Evolutionary conservation across 2,329 filamentous ascomycete species (phyloP), one percentile per base, ranked within the genome.

Genomic region (Magnaporthiopsis rhizophila): DNA sequence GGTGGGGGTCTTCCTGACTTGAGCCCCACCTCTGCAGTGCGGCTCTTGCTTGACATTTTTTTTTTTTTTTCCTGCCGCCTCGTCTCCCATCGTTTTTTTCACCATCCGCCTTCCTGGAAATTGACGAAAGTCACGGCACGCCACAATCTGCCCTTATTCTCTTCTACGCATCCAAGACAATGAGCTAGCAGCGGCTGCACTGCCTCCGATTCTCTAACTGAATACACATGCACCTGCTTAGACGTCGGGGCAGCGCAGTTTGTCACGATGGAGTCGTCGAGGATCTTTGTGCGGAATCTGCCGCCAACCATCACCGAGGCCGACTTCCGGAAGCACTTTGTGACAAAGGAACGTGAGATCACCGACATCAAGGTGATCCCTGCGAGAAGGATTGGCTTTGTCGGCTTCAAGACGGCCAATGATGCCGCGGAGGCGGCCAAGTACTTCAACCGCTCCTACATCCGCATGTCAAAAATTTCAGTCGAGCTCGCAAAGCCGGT

Each of bases 401-500:
- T 99, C 66, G 95, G 95, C 67, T 98, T 94, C 82, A 93, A 91
- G 78, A 90, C 86, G 62, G 80, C 89, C 18, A 86, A 94, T 67
- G 89, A 91, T 74, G 95, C 95, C 65, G 81, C 85, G 65, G 86
- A 88, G 72, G 94, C 95, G 59, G 90, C 96, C 74, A 93, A 91
- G 76, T 96, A 97, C 80, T 97, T 97, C 82, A 93, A 99, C 81
- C 91, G 86, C 74, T 89, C 93, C 68, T 99, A 92, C 77, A 92
- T 99, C 71, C 91, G 92, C 71, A 95, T 97, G 90, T 97, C 93
- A 65, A 96, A 89, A 80, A 92, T 99, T 71, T 84, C 83, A 36
- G 95, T 97, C 67, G 93, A 97, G 79, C 80, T 95, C 72, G 95
- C 95, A 65, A 88, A 86, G 74, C 89, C 95, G 66, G 90, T 96